Evolutionary conservation across 768 basidiomycete species (phyloP), one percentile per base, ranked within the genome.

Genomic region (Termitomyces sp.): DNA sequence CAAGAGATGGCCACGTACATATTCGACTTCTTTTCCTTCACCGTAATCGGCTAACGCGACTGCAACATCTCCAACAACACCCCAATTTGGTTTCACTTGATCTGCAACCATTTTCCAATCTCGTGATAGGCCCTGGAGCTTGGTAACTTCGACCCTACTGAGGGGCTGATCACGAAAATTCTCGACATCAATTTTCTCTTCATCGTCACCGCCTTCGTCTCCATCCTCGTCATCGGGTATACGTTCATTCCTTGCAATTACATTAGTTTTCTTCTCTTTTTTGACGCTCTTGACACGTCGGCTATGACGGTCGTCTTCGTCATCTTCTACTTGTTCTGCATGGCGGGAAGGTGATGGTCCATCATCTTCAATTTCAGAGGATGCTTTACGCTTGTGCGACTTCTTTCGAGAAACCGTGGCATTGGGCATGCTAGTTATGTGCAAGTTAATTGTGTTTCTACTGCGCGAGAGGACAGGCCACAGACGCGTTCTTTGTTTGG

Each of bases 81-180:
- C 54, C 63, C 80, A 77, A 42, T 75, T 79, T 20, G 71, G 71
- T 34, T 80, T 76, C 31, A 83, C 78, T 46, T 75, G 74, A n/a
- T 71, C 73, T 60, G 77, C 73, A 65, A 88, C 76, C 60, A 71
- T 68, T 22, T 76, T 66, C 90, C 89, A 91, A 69, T 91, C 88
- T 1, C 74, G 67, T 0, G 82, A 70, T 45, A 89, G 73, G 13
- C 86, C 85, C 9, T 75, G 72, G 31, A 91, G 68, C 65, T 80
- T 86, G 31, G 67, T 59, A 33, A 75, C 72, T 47, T 88, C 83
- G 10, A 73, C 72, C 63, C 70, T 79, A 54, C 77, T 74, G 51
- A 93, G 70, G 18, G 91, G 88, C 59, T 90, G 87, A 68, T 90
- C 81, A 6, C 64, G 71, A 60, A 92, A 85, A 65, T 81, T 79